These are phyloP conservation scores for Sclerotinia nivalis DNA, from an alignment of 2,329 filamentous ascomycete species.

Conservation along the genomic window DNA sequence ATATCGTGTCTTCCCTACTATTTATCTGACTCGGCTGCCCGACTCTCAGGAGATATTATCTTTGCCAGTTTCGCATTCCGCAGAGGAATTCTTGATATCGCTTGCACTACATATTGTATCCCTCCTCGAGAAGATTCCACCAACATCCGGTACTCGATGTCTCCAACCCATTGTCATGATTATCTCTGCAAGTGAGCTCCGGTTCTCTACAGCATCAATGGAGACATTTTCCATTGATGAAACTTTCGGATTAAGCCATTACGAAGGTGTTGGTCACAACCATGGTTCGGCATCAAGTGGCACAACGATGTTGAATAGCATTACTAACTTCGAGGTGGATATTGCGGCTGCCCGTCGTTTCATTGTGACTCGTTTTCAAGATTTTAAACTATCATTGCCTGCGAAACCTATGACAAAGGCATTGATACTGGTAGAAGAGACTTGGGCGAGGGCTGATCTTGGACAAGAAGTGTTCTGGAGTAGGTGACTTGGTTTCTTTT, in stretches of 20 bases:
- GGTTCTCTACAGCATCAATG: constrained; percentile 28
- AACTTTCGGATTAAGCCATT: constrained; percentile 6
- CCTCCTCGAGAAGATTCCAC: constrained; percentile 35
- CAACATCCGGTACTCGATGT: constrained; percentile 36
- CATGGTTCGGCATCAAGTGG: constrained; percentile 15
- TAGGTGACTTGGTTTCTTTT: not conserved
- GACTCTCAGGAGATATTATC: constrained; percentile 24
- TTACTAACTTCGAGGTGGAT: constrained; percentile 36
- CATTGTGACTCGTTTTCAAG: constrained; percentile 34
- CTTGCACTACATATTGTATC: constrained; percentile 37
- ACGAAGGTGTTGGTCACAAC: not conserved
- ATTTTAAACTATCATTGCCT: constrained; percentile 36
- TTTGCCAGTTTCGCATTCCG: constrained; percentile 26
- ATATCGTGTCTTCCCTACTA: constrained; percentile 36
- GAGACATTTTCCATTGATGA: not conserved
- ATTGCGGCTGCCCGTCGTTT: constrained; percentile 36
- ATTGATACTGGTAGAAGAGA: constrained; percentile 35
- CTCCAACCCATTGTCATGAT: constrained; percentile 38
- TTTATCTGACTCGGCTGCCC: constrained; percentile 28
- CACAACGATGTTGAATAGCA: constrained; percentile 28
- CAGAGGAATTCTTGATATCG: constrained; percentile 36
- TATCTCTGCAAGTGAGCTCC: constrained; percentile 34
- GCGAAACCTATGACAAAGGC: constrained; percentile 36
- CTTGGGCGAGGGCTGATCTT: constrained; percentile 34
- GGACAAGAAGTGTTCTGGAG: constrained; percentile 36